Percentiles rank a stretch among this genome's conserved stretches.
These are phyloP conservation scores for Rhynchosporium secalis DNA, from an alignment of 2,329 filamentous ascomycete genomes.

Conservation along the genomic window DNA sequence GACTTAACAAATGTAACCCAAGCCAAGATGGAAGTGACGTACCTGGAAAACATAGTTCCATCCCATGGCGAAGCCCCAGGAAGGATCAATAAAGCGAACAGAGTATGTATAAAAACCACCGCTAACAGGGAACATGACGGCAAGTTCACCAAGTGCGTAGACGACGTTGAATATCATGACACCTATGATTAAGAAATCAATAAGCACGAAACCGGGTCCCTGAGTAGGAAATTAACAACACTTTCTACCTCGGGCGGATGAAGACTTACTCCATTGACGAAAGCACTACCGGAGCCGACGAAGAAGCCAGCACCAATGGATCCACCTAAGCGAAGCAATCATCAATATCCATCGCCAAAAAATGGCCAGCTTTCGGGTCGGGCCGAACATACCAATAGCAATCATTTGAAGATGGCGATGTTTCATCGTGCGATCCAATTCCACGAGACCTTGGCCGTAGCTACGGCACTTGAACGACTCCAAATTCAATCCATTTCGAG, in stretches of 20 bases:
- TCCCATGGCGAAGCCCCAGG: slow-evolving; percentile 18
- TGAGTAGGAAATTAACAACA: background rate
- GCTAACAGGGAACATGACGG: slow-evolving; percentile 17
- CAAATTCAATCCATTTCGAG: slow-evolving; percentile 15
- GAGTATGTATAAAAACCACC: slow-evolving; percentile 18
- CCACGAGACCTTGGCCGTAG: slow-evolving; percentile 13
- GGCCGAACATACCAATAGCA: slow-evolving; percentile 55
- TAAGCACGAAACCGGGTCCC: slow-evolving; percentile 17
- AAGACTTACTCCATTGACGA: slow-evolving; percentile 14
- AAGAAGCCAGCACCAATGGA: slow-evolving; percentile 20
- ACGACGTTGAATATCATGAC: slow-evolving; percentile 19
- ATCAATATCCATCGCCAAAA: background rate
- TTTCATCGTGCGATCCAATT: slow-evolving; percentile 38
- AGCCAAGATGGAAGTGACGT: background rate
- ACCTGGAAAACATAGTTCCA: slow-evolving; percentile 20
- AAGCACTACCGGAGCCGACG: slow-evolving; percentile 17
- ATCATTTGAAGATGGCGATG: slow-evolving; percentile 58
- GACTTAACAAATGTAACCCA: background rate
- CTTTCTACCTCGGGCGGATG: no score
- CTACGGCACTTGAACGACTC: slow-evolving; percentile 18
- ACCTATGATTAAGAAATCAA: slow-evolving; percentile 19
- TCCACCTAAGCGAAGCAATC: slow-evolving; percentile 4
- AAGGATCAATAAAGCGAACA: slow-evolving; percentile 15
- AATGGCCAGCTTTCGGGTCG: no score
- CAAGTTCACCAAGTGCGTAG: slow-evolving; percentile 19